Base-by-base conservation (phyloP, 2,329 filamentous ascomycete genomes). In the Orbilia javanica region DNA sequence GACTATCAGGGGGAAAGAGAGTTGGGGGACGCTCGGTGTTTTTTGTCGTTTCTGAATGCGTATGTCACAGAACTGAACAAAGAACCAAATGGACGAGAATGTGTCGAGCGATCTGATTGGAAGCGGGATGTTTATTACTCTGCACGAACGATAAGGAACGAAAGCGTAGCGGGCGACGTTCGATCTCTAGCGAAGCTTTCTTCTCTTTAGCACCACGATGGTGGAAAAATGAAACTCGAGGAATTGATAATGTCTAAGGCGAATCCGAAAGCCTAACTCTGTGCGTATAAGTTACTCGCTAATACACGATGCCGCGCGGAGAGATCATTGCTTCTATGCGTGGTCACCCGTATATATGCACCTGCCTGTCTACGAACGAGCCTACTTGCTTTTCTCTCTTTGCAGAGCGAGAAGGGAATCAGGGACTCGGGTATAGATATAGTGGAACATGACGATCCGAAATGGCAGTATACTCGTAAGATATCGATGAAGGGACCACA, bases 11-110 rank as follows among this genome's bases (percentile, higher is more conserved):
- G 10, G 55, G 55, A 27, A 13, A 34, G 34, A n/a, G 10, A 20
- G 31, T 60, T n/a, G 31, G 55, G 42, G 11, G 55, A 42, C 27
- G 20, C n/a, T 22, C n/a, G 42, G 18, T n/a, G 55, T 42, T 42
- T 60, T 42, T 60, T 10, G 42, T 42, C 55, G 10, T 60, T 60
- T 60, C 55, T 60, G 55, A 42, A 60, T 60, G 34, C 52, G 29
- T 34, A 60, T 60, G 34, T 42, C 31, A 60, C 55, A 60, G 55
- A 60, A 60, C 31, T 60, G 55, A 60, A 60, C 22, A 39, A 36
- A 57, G 52, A 20, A 15, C 55, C 34, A 42, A 10, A 27, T n/a
- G 20, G 34, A 60, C n/a, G 55, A 60, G 34, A 60, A 60, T 60
- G 55, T 60, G 34, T 27, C 34, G 27, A 60, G 55, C 55, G 55